These are phyloP conservation scores for Aspergillus latus DNA, from an alignment of 2,329 filamentous ascomycete genomes.

Conservation along the genomic window DNA sequence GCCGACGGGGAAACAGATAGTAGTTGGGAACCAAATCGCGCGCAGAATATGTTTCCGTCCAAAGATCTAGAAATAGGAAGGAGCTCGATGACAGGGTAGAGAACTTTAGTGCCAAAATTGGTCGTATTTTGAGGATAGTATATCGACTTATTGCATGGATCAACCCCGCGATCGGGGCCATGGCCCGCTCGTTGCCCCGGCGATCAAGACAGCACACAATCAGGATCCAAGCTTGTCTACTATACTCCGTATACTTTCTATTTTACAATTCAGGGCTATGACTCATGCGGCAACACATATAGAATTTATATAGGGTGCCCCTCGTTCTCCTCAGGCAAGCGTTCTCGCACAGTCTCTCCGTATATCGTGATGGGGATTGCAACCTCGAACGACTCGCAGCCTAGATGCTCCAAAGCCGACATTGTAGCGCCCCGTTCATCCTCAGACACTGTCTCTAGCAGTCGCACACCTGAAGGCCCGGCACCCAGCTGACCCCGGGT, in stretches of 20 bases:
- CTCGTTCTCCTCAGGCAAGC: conserved; percentile 40
- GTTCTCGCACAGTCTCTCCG: conserved; percentile 53
- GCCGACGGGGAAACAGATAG: not conserved
- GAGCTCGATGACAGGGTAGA: not conserved
- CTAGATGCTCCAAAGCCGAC: conserved; percentile 73
- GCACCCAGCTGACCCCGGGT: conserved; percentile 38
- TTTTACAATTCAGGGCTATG: not conserved
- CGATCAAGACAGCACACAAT: conserved; percentile 6
- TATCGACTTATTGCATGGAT: conserved; percentile 8
- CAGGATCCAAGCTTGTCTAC: not conserved
- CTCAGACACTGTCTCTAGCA: conserved; percentile 76
- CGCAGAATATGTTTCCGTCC: not conserved
- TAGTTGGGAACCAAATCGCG: conserved; percentile 1
- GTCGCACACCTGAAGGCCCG: conserved; percentile 43
- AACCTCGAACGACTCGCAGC: conserved; percentile 89
- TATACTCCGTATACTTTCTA: not conserved
- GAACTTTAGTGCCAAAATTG: not conserved
- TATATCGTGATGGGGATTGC: conserved; percentile 82
- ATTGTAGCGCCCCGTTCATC: conserved; percentile 78
- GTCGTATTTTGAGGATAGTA: not conserved
- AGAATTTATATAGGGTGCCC: conserved; percentile 39
- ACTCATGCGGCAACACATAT: not conserved
- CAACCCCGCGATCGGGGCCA: conserved; percentile 16
- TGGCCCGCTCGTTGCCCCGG: conserved; percentile 18
- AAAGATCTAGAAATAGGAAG: conserved; percentile 3